A percentile compares a stretch with the other conserved stretches of the same genome.
Evolutionary conservation across 2,329 filamentous ascomycete species (phyloP).

Genomic region (Fusarium keratoplasticum): DNA sequence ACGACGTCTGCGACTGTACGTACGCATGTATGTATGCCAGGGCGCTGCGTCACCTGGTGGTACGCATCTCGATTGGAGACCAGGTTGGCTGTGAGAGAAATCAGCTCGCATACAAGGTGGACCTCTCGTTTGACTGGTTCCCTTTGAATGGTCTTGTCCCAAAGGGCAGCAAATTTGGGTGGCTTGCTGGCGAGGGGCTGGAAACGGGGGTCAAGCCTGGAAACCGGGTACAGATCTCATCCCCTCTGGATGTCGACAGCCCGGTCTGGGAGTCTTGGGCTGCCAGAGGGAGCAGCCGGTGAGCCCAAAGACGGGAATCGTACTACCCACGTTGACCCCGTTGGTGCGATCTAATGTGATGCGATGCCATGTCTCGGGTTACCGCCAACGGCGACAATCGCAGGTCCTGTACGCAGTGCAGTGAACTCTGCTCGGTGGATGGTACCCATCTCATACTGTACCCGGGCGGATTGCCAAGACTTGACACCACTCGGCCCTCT

Average conservation of each 20-base stretch:
- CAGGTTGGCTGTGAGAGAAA: background rate
- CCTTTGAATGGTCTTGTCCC: constrained; percentile 18
- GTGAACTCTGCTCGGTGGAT: background rate
- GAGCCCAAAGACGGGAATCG: constrained; percentile 8
- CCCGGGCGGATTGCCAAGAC: constrained; percentile 26
- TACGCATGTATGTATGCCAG: constrained; percentile 6
- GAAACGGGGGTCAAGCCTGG: constrained; percentile 28
- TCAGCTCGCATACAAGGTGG: background rate
- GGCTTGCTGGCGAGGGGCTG: constrained; percentile 44
- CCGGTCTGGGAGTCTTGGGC: background rate
- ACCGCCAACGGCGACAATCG: constrained; percentile 21
- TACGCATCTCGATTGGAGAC: constrained; percentile 11
- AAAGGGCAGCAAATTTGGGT: constrained; percentile 40
- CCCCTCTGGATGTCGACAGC: constrained; percentile 20
- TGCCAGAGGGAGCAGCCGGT: constrained; percentile 28
- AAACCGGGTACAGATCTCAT: constrained; percentile 18
- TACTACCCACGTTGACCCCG: constrained; percentile 7
- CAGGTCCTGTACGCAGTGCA: background rate
- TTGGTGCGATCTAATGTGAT: constrained; percentile 36
- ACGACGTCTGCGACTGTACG: constrained; percentile 9
- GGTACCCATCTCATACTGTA: constrained; percentile 2
- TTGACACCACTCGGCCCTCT: constrained; percentile 10
- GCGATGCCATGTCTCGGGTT: constrained; percentile 34
- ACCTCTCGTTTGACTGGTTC: constrained; percentile 1
- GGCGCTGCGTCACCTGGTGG: constrained; percentile 18